Evolutionary conservation across 371 early-diverging fungal species (phyloP), one percentile per base, ranked within the genome.

Genomic region (Choanephora cucurbitarum): DNA sequence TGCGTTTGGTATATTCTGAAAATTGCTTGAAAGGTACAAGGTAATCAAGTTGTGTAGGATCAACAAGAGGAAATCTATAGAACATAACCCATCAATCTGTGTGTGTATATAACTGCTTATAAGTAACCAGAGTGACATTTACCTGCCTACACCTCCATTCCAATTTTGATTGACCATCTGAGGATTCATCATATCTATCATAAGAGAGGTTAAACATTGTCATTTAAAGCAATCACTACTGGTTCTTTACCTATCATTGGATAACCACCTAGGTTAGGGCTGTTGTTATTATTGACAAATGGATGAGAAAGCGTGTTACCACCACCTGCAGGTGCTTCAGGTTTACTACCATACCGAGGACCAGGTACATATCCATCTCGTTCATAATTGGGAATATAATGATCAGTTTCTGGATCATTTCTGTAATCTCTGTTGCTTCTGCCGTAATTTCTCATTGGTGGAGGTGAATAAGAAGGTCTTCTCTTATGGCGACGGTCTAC

Each of bases 371-470:
- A 86, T 14, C 91, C 90, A 49, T 91, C 91, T 33, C 91, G 83
- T 13, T 88, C 87, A 58, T 94, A 94, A 50, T 91, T 88, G 18
- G 92, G 92, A 50, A 90, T 84, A 64, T 94, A 94, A 47, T 87
- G 87, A 52, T 91, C 91, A 11, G 62, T 52, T n/a, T 64, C 64
- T 17, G 60, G 60, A 11, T 64, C 67, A 31, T 53, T 58, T 42
- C 61, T 37, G 34, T 57, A 39, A 32, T 46, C 61, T 52, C 55
- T 53, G 15, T 53, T 32, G 19, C 40, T 42, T 47, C 58, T 46
- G 6, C 43, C 33, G 31, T 60, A 49, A 22, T 39, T 44, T 23
- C 63, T 57, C 63, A 62, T 57, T 9, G 65, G 64, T 44, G 69
- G 62, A 52, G 77, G 73, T 22, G 81, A 80, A 37, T 69, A 60